phyloP scores from a whole-genome alignment of 2,329 filamentous ascomycete species.

The Fusarium sp. region DNA sequence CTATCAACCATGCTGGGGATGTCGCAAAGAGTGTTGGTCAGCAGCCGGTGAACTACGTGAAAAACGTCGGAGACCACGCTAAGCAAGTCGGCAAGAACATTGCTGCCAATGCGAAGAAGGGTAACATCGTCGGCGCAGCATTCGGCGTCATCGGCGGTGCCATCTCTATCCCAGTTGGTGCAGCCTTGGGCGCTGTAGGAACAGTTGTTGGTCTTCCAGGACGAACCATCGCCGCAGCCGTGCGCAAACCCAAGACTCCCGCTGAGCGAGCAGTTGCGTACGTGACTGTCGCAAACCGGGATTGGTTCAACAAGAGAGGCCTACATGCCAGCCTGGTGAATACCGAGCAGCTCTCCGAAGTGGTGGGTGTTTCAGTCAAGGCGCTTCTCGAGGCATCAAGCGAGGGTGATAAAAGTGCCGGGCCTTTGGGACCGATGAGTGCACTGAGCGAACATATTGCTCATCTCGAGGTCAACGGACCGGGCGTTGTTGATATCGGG shows the following conservation, averaged over 20 bases:
- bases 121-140: slow-evolving; percentile 57
- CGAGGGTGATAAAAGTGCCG: slow-evolving; percentile 31
- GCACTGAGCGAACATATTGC: slow-evolving; percentile 49
- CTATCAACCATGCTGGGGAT: slow-evolving; percentile 59
- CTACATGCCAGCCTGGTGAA: slow-evolving; percentile 55
- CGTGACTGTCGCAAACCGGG: slow-evolving; percentile 56
- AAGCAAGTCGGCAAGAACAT: slow-evolving; percentile 55
- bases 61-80: slow-evolving; percentile 53
- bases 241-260: slow-evolving; percentile 57
- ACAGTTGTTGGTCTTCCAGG: slow-evolving; percentile 53
- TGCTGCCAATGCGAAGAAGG: slow-evolving; percentile 52
- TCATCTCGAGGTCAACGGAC: slow-evolving; percentile 47
- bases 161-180: slow-evolving; percentile 56
- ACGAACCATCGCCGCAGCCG: slow-evolving; percentile 50
- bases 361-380: slow-evolving; percentile 50
- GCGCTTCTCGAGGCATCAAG: slow-evolving; percentile 57
- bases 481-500: slow-evolving; percentile 45
- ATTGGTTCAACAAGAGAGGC: slow-evolving; percentile 58
- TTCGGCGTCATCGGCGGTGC: slow-evolving; percentile 53
- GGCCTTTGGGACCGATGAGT: slow-evolving; percentile 39
- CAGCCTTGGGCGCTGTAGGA: slow-evolving; percentile 54
- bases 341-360: slow-evolving; percentile 48
- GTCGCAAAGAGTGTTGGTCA: slow-evolving; percentile 53
- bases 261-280: slow-evolving; percentile 58
- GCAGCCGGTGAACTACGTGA: slow-evolving; percentile 54